phyloP scores from a whole-genome alignment of 2,329 filamentous ascomycete species.

The Fonsecaea erecta region DNA sequence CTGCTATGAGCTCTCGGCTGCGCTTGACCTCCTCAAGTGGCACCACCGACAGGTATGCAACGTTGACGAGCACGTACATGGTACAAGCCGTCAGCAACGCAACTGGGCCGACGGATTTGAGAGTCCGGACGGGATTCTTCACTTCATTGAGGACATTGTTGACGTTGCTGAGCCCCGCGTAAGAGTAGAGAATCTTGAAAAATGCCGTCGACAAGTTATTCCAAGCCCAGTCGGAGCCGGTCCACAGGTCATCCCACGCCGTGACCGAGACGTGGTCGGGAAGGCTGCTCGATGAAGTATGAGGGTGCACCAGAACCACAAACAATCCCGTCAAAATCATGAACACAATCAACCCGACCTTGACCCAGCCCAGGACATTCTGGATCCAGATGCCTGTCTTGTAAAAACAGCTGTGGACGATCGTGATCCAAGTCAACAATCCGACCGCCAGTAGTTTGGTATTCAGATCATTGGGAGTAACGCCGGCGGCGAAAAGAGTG shows the following conservation, averaged over 20 bases:
- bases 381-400: slow-evolving; percentile 37
- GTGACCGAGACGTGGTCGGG: slow-evolving; percentile 19
- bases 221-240: slow-evolving; percentile 71
- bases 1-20: slow-evolving; percentile 70
- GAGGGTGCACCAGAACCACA: slow-evolving; percentile 53
- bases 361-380: slow-evolving; percentile 36
- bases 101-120: slow-evolving; percentile 65
- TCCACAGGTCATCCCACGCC: slow-evolving; percentile 63
- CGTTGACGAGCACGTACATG: slow-evolving; percentile 70
- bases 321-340: slow-evolving; percentile 67
- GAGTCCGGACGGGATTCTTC: slow-evolving; percentile 67
- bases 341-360: slow-evolving; percentile 35
- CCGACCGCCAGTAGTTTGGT: slow-evolving; percentile 63
- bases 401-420: slow-evolving; percentile 64
- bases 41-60: slow-evolving; percentile 67
- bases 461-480: slow-evolving; percentile 56
- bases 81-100: slow-evolving; percentile 66
- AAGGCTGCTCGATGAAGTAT: slow-evolving; percentile 14
- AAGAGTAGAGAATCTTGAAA: slow-evolving; percentile 70
- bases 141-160: slow-evolving; percentile 76
- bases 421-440: slow-evolving; percentile 61
- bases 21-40: slow-evolving; percentile 69
- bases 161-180: slow-evolving; percentile 67
- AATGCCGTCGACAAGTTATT: slow-evolving; percentile 69
- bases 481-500: slow-evolving; percentile 62